These are phyloP conservation scores for Lunularia cruciata DNA, from an alignment of 225 moss, liverwort and hornwort species.

Conservation along the genomic window DNA sequence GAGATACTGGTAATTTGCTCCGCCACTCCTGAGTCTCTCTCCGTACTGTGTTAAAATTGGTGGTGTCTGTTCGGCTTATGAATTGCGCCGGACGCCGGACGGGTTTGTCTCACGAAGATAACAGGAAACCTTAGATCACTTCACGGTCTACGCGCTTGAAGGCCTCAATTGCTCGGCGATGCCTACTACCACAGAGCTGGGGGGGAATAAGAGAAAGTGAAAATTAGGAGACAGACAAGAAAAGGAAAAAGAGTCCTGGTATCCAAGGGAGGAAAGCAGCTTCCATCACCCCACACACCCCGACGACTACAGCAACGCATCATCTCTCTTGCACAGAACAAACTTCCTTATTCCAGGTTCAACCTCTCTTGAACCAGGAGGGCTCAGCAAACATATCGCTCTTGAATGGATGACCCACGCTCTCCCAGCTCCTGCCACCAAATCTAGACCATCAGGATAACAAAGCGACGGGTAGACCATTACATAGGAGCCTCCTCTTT, in stretches of 20 bases:
- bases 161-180: background rate
- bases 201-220: slow-evolving; percentile 18
- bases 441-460: background rate
- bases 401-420: background rate
- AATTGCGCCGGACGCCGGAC: background rate
- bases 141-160: slow-evolving; percentile 3
- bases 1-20: no score
- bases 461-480: slow-evolving; percentile 1
- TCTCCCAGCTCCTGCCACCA: slow-evolving; percentile 8
- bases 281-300: slow-evolving; percentile 23
- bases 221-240: slow-evolving; percentile 22
- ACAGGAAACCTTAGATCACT: background rate
- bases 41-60: background rate
- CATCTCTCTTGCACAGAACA: background rate
- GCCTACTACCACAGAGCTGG: slow-evolving; percentile 12
- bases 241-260: slow-evolving; percentile 1
- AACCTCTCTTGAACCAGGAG: slow-evolving; percentile 8
- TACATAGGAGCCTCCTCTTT: background rate
- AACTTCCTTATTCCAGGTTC: slow-evolving; percentile 1
- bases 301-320: slow-evolving; percentile 29
- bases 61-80: background rate
- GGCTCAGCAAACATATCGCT: background rate
- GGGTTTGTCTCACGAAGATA: background rate
- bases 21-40: no score
- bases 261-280: slow-evolving; percentile 28